These are phyloP conservation scores for Pholiota microspora DNA, from an alignment of 768 basidiomycete genomes.

Conservation along the genomic window DNA sequence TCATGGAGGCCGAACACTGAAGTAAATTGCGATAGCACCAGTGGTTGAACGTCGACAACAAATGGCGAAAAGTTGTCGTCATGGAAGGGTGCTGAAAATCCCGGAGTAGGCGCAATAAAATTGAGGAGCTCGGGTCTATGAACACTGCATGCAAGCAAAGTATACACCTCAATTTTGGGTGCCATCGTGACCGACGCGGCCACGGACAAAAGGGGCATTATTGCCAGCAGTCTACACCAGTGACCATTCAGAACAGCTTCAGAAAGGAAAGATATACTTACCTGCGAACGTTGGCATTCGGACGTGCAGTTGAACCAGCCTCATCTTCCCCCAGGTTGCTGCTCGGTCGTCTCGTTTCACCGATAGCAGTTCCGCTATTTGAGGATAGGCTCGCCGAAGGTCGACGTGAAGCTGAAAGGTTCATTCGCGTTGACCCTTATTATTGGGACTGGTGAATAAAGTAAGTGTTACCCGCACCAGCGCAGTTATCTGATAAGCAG, in stretches of 20 bases:
- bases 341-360: too few relatives aligned
- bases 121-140: constrained; percentile 54
- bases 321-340: too few relatives aligned
- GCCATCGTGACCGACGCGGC: constrained; percentile 57
- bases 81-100: neutral
- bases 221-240: constrained; percentile 50
- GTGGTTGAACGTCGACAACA: neutral
- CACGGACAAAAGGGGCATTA: constrained; percentile 51
- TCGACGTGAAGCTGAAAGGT: neutral
- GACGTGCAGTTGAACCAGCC: too few relatives aligned
- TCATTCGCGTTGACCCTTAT: neutral
- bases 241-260: neutral
- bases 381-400: neutral
- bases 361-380: too few relatives aligned
- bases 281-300: neutral
- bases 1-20: neutral
- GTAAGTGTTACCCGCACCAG: too few relatives aligned
- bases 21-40: neutral
- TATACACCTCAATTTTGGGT: constrained; percentile 69
- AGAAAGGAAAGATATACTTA: neutral
- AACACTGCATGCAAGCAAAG: constrained; percentile 61
- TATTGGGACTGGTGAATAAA: too few relatives aligned
- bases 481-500: neutral
- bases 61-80: neutral
- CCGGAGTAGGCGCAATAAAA: constrained; percentile 13